These are phyloP conservation scores for Picochlorum sp. DNA, from an alignment of 139 green algal genomes.

Conservation along the genomic window DNA sequence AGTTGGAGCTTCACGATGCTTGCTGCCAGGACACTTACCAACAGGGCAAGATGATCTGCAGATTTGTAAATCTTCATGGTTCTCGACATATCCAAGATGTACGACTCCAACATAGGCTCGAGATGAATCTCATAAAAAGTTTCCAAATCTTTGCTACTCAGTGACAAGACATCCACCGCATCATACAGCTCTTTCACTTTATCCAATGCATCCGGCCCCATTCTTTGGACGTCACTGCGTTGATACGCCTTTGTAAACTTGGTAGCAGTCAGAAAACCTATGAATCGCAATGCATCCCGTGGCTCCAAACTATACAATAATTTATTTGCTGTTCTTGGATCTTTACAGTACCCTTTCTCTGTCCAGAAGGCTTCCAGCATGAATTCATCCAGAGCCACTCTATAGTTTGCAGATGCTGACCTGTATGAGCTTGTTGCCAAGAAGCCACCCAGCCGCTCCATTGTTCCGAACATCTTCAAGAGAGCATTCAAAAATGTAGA, in stretches of 20 bases:
- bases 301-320: slow-evolving; percentile 24
- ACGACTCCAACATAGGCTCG: not conserved
- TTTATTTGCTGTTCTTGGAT: not conserved
- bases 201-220: not conserved
- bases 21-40: slow-evolving; percentile 12
- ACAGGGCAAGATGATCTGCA: slow-evolving; percentile 12
- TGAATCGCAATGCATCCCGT: slow-evolving; percentile 26
- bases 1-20: not conserved
- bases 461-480: slow-evolving; percentile 25
- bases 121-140: not conserved
- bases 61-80: slow-evolving; percentile 14
- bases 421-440: slow-evolving; percentile 1
- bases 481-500: slow-evolving; percentile 18
- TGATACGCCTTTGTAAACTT: slow-evolving; percentile 7
- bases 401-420: not conserved
- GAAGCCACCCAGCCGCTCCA: slow-evolving; percentile 22
- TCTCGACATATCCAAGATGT: not conserved
- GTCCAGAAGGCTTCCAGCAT: slow-evolving; percentile 13
- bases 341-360: slow-evolving; percentile 4
- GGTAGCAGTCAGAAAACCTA: slow-evolving; percentile 22
- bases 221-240: not conserved
- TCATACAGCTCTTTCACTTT: not conserved
- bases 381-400: slow-evolving; percentile 9
- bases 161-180: not conserved
- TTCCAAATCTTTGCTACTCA: not conserved